A percentile compares a stretch with the other conserved stretches of the same genome.
phyloP scores from a whole-genome alignment of 2,329 filamentous ascomycete genomes.

The Colletotrichum musae region DNA sequence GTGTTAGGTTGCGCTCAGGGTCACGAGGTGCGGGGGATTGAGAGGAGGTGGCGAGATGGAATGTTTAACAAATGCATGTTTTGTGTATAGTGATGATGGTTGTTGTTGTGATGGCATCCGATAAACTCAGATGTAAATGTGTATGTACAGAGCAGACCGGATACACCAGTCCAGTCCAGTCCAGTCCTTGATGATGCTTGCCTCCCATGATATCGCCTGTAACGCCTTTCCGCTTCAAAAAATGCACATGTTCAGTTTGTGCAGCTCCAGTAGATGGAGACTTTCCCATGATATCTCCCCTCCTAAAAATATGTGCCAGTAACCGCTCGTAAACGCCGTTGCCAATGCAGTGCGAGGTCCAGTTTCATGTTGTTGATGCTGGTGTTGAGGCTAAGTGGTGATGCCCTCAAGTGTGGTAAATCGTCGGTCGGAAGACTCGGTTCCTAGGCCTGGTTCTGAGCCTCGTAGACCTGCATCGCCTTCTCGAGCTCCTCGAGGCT shows the following conservation, averaged over 20 bases:
- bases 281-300: slow-evolving; percentile 9
- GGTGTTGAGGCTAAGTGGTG: not conserved
- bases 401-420: not conserved
- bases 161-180: too few species aligned
- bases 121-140: slow-evolving; percentile 10
- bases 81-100: not conserved
- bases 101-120: slow-evolving; percentile 4
- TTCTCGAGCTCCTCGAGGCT: slow-evolving; percentile 64
- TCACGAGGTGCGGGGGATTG: not conserved
- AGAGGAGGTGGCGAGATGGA: not conserved
- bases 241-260: slow-evolving; percentile 18
- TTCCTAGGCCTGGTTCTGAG: slow-evolving; percentile 38
- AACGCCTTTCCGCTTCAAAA: slow-evolving; percentile 23
- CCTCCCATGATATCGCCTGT: slow-evolving; percentile 7
- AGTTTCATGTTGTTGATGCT: not conserved
- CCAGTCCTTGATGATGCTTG: slow-evolving; percentile 10
- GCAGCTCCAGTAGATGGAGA: slow-evolving; percentile 3
- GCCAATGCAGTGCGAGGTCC: slow-evolving; percentile 20
- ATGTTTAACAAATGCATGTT: slow-evolving; percentile 13
- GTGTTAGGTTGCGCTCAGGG: not conserved
- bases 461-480: slow-evolving; percentile 63
- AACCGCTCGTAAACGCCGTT: slow-evolving; percentile 25
- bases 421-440: not conserved
- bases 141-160: slow-evolving; percentile 1
- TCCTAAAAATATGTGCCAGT: not conserved